phyloP scores from a whole-genome alignment of 495 filamentous ascomycete species.

The Podospora anserina region DNA sequence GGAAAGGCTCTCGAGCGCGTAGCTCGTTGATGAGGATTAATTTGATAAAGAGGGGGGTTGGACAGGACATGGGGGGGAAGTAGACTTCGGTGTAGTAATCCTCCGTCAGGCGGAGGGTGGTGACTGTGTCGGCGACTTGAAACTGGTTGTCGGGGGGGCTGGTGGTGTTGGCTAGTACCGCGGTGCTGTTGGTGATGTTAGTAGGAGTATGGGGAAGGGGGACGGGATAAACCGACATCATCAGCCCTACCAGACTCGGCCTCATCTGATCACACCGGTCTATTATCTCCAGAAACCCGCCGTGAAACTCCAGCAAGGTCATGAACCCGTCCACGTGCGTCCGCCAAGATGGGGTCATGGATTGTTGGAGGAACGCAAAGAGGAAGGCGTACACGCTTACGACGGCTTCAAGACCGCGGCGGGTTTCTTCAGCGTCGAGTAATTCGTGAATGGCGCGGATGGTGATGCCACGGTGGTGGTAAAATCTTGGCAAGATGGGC shows the following conservation, averaged over 20 bases:
- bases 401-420: constrained; percentile 19
- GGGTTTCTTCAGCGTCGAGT: constrained; percentile 19
- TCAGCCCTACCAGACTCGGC: constrained; percentile 26
- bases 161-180: constrained; percentile 34
- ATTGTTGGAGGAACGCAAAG: constrained; percentile 32
- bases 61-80: constrained; percentile 26
- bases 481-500: constrained; percentile 17
- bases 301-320: constrained; percentile 29
- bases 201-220: not conserved
- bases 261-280: constrained; percentile 13
- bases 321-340: constrained; percentile 35
- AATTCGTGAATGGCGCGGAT: constrained; percentile 26
- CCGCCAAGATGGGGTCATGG: constrained; percentile 32
- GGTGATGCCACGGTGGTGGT: constrained; percentile 24
- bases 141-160: constrained; percentile 30
- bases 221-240: constrained; percentile 22
- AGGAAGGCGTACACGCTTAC: constrained; percentile 25
- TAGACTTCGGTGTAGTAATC: constrained; percentile 19
- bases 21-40: constrained; percentile 33
- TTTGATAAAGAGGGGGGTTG: constrained; percentile 19
- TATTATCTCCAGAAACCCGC: constrained; percentile 19
- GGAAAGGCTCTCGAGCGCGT: constrained; percentile 12
- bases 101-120: constrained; percentile 19
- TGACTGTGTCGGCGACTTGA: constrained; percentile 13
- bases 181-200: constrained; percentile 18